Evolutionary conservation across 495 filamentous ascomycete genomes (phyloP), one percentile per base, ranked within the genome.

Genomic region (Evernia prunastri): DNA sequence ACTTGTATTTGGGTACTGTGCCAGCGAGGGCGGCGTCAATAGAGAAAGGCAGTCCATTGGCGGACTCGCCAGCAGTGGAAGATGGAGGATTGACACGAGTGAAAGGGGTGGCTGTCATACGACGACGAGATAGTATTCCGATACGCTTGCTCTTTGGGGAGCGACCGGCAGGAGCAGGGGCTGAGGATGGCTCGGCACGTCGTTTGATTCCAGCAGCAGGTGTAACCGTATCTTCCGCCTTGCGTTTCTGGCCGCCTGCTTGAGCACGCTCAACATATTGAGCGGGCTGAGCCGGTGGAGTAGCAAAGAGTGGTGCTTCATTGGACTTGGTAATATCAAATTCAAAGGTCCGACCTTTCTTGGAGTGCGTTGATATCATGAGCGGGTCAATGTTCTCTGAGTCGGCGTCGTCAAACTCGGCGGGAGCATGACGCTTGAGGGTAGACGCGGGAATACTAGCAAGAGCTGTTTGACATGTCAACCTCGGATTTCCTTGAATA

Each of bases 321-420:
- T 73, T 64, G n/a, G 76, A 72, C 66, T 81, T 79, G 63, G 67
- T 68, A 0, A 72, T 61, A 25, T 68, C 62, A 20, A 70, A 67
- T 49, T 78, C 77, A 40, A 77, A 66, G 60, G 72, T 71, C 66
- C 81, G 80, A 58, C 79, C 78, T 58, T 82, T 84, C 77, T 95
- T 96, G 25, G 83, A 88, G 31, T 90, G 81, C 17, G 79, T 78
- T 45, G 75, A 82, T 70, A 86, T 84, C 62, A 82, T 71, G 31
- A 76, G 64, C 0, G 92, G 92, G 69, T 92, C 90, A 66, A 95
- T 80, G 70, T 96, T 97, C 78, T 97, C 91, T 11, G 80, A 74
- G 71, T 96, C 84, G 61, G 79, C 77, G 23, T 82, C 78, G 37
- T 83, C 77, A 63, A 82, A 78, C 59, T 75, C 33, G 70, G 39